phyloP scores from a whole-genome alignment of 495 filamentous ascomycete species.

The Cetradonia linearis region DNA sequence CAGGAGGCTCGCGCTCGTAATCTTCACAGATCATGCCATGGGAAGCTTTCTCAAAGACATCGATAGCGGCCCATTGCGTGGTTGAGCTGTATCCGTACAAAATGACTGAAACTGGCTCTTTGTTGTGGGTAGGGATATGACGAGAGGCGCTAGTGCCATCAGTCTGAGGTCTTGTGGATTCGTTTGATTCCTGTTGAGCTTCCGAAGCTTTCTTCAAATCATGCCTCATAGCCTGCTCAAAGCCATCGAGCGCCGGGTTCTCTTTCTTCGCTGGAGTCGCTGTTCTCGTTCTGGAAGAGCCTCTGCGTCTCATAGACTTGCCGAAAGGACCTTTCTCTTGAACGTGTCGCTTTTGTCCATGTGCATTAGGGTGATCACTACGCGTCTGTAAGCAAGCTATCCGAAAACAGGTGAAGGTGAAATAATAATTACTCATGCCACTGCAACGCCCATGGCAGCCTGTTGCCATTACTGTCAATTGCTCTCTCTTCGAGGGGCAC shows the following conservation, averaged over 20 bases:
- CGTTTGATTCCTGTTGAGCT: conserved; percentile 36
- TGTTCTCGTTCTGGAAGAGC: conserved; percentile 43
- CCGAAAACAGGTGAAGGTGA: neutral
- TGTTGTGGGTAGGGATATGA: conserved; percentile 37
- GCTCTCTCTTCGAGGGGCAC: conserved; percentile 57
- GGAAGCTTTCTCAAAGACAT: conserved; percentile 64
- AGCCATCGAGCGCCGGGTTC: conserved; percentile 45
- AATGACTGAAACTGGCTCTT: conserved; percentile 69
- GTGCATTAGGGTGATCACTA: conserved; percentile 16
- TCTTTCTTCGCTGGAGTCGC: conserved; percentile 51
- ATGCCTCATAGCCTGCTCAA: conserved; percentile 35
- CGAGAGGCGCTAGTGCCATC: conserved; percentile 32
- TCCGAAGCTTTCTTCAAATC: conserved; percentile 16
- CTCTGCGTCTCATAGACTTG: conserved; percentile 41
- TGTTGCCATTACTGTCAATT: conserved; percentile 47
- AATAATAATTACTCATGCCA: conserved; percentile 44
- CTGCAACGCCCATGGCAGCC: conserved; percentile 51
- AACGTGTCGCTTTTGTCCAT: conserved; percentile 17
- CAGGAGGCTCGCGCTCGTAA: conserved; percentile 62
- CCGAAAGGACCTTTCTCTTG: conserved; percentile 59
- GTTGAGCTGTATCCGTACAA: conserved; percentile 68
- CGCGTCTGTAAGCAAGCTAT: neutral
- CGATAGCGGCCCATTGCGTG: conserved; percentile 73
- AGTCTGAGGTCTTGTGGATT: conserved; percentile 27
- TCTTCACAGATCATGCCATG: conserved; percentile 77